Percentiles rank a stretch among this genome's conserved stretches.
These are phyloP conservation scores for Phytophthora brassicae DNA, from an alignment of 352 stramenopile genomes.

Conservation along the genomic window DNA sequence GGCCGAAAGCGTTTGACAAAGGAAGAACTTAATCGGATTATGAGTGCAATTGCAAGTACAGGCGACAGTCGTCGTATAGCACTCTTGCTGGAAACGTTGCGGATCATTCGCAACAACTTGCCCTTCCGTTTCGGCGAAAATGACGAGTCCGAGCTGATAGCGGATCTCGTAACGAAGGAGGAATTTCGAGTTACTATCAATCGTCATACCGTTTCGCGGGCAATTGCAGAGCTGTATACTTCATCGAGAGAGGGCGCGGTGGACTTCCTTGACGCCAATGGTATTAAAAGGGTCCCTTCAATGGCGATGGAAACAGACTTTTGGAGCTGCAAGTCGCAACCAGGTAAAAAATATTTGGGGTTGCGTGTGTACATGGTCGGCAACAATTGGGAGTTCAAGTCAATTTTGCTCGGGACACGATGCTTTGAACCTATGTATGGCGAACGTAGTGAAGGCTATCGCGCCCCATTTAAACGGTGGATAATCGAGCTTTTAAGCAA, in stretches of 20 bases:
- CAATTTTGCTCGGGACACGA: slow-evolving; percentile 2
- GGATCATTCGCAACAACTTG: too few relatives aligned
- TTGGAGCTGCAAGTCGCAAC: too few relatives aligned
- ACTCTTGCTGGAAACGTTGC: too few relatives aligned
- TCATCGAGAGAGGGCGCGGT: too few relatives aligned
- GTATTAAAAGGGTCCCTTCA: too few relatives aligned
- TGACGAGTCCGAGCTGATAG: not conserved
- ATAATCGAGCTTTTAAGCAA: not conserved
- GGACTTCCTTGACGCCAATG: too few relatives aligned
- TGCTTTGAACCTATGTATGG: not conserved
- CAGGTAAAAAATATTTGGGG: not conserved
- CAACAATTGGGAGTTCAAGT: not conserved
- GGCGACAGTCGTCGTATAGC: too few relatives aligned
- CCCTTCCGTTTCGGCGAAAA: slow-evolving; percentile 5
- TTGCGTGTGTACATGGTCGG: slow-evolving; percentile 7
- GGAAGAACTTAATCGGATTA: too few relatives aligned
- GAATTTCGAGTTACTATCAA: not conserved
- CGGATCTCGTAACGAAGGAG: not conserved
- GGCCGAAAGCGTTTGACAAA: too few relatives aligned
- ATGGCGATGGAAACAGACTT: not conserved
- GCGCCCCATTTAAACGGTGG: not conserved
- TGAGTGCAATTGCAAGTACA: too few relatives aligned
- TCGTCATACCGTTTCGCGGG: not conserved
- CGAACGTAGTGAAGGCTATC: slow-evolving; percentile 1
- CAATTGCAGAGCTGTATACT: not conserved